Base-by-base conservation (phyloP, 345 rosid species). In the Ceriops tagal region DNA sequence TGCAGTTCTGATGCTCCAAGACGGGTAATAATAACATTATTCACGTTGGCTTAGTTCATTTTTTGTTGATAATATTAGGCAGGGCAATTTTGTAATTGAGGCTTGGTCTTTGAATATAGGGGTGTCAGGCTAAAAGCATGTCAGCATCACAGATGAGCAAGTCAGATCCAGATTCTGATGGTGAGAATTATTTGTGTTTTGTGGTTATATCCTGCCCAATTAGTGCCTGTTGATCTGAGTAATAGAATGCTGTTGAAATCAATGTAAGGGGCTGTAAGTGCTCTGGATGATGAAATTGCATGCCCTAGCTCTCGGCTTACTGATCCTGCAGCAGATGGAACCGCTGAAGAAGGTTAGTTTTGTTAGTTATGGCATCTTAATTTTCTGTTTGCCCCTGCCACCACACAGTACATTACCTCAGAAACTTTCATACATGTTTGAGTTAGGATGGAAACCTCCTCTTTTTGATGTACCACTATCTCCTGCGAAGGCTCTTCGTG, bases 401-500 rank as follows among this genome's bases (percentile, higher is more conserved):
- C 16, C 9, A 26, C 19, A 43, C 19, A 13, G 31, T 56, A n/a
- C 28, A 5, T 21, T 24, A 11, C 28, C 31, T 56, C 18, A 21
- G 30, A 3, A 27, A 56, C 18, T 56, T 56, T 21, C 16, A 11
- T 24, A 27, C 30, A 21, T 56, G 59, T 55, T 22, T 70, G 66
- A 43, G 27, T 77, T 77, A 93, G 97, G 73, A 34, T 84, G 82
- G 83, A 67, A 61, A 71, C 52, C 77, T 37, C 34, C 85, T 39
- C 51, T 68, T 69, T 75, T 79, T 66, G 84, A 76, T 61, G 74
- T 76, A 11, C 91, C 75, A 53, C 64, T 91, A 74, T 89, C 97
- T 26, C 91, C 98, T 7, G 71, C 80, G 43, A 93, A 84, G 75
- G 96, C 91, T 70, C 86, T 91, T 11, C 93, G 97, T 32, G 96